Conservation (phyloP, 75 land plant species). For the Pinus albicaulis region DNA sequence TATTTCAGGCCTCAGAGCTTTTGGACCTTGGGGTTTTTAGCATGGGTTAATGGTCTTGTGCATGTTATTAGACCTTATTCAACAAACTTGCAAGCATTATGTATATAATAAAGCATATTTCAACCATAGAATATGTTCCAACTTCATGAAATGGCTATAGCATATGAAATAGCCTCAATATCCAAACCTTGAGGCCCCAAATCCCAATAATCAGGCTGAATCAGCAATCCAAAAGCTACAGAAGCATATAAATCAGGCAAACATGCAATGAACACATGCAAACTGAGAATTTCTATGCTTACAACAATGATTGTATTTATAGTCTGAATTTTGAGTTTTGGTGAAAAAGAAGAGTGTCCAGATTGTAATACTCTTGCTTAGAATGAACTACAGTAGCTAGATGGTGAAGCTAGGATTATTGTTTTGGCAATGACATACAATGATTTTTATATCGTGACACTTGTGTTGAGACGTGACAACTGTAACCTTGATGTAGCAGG, state of each 20-base stretch:
- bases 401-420: too few relatives aligned
- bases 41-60: neutral
- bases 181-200: neutral
- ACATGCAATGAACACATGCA: neutral
- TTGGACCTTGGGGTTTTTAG: neutral
- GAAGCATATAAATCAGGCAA: neutral
- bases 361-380: too few relatives aligned
- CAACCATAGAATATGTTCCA: neutral
- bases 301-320: too few relatives aligned
- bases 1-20: neutral
- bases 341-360: too few relatives aligned
- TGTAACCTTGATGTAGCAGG: too few relatives aligned
- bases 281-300: too few relatives aligned
- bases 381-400: too few relatives aligned
- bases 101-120: neutral
- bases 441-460: too few relatives aligned
- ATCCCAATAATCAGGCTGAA: neutral
- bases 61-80: neutral
- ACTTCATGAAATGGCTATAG: neutral
- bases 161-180: neutral
- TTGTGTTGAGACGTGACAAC: too few relatives aligned
- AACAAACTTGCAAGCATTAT: neutral
- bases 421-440: too few relatives aligned
- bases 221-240: neutral
- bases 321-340: too few relatives aligned